Evolutionary conservation across 2,329 filamentous ascomycete species (phyloP).

Genomic region (Verticillium tricorpus): DNA sequence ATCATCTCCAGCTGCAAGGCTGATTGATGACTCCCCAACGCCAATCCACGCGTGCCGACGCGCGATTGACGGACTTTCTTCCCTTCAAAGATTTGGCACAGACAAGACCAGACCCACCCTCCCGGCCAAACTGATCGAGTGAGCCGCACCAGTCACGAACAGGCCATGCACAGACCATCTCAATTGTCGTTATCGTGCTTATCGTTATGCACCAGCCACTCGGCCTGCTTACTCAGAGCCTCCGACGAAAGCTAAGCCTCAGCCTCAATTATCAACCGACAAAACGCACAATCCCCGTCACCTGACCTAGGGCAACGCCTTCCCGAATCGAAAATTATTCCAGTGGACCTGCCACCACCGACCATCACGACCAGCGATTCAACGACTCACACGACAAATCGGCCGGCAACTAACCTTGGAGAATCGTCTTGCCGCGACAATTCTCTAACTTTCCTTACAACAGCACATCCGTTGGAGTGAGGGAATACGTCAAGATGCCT

Average conservation of each 20-base stretch:
- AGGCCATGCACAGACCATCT: neutral
- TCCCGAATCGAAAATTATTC: conserved; percentile 8
- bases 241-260: neutral
- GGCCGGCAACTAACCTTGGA: conserved; percentile 33
- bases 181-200: neutral
- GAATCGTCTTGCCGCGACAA: conserved; percentile 41
- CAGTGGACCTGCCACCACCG: conserved; percentile 9
- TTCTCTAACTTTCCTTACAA: conserved; percentile 32
- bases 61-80: conserved; percentile 4
- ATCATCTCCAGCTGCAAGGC: neutral
- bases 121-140: neutral
- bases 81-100: neutral
- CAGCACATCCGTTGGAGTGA: conserved; percentile 37
- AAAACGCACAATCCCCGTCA: neutral
- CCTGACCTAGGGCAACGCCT: conserved; percentile 6
- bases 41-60: neutral
- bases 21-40: neutral
- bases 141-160: conserved; percentile 2
- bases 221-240: neutral
- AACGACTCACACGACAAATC: conserved; percentile 18
- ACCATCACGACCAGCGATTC: conserved; percentile 2
- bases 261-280: neutral
- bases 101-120: neutral
- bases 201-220: neutral
- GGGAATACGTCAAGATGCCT: conserved; percentile 70